Evolutionary conservation across 805 yeast genomes (phyloP).

Genomic region (Zygoascus tannicola): DNA sequence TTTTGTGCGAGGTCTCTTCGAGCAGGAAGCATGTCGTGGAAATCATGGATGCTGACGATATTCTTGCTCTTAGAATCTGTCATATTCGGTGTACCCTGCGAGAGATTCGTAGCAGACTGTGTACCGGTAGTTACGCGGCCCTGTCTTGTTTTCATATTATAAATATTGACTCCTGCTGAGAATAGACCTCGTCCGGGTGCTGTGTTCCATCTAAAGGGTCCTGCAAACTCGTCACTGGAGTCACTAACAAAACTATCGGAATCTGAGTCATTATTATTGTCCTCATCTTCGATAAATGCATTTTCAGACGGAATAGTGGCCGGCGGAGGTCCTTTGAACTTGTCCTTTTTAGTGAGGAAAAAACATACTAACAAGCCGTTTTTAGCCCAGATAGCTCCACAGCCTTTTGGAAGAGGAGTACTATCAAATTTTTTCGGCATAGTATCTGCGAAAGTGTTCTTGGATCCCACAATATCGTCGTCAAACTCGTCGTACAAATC

Average conservation of each 20-base stretch:
- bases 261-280: slow-evolving; percentile 1
- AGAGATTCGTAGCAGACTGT: slow-evolving; percentile 10
- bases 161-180: slow-evolving; percentile 1
- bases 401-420: slow-evolving; percentile 86
- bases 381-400: slow-evolving; percentile 84
- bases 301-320: slow-evolving; percentile 2
- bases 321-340: slow-evolving; percentile 2
- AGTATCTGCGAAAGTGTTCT: slow-evolving; percentile 7
- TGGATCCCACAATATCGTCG: slow-evolving; percentile 14
- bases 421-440: slow-evolving; percentile 47
- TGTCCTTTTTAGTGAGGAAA: slow-evolving; percentile 47
- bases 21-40: slow-evolving; percentile 63
- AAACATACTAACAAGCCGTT: slow-evolving; percentile 76
- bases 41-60: slow-evolving; percentile 55
- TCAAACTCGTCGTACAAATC: slow-evolving; percentile 33
- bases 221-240: slow-evolving; percentile 7
- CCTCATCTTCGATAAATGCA: neutral
- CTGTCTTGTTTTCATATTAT: neutral
- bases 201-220: neutral
- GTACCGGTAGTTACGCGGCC: slow-evolving; percentile 2
- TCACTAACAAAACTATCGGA: slow-evolving; percentile 10
- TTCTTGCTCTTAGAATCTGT: slow-evolving; percentile 41
- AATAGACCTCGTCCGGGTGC: neutral
- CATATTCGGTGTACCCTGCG: slow-evolving; percentile 25
- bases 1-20: slow-evolving; percentile 47